Percentiles rank a stretch among this genome's conserved stretches.
Conservation (phyloP, 345 rosid species). For the Salix brachista region DNA sequence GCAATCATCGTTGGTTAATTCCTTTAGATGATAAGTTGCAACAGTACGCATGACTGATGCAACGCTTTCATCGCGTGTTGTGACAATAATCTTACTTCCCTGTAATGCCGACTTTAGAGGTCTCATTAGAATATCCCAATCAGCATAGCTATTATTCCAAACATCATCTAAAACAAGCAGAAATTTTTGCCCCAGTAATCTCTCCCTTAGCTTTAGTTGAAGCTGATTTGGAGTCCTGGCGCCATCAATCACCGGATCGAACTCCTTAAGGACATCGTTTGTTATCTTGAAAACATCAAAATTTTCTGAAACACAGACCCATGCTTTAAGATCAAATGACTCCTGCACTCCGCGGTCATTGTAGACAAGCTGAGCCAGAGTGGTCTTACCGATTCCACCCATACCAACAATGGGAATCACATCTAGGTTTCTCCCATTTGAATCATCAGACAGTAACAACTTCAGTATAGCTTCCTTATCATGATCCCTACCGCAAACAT, state of each 20-base stretch:
- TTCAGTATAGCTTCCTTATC: conserved; percentile 5
- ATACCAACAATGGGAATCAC: conserved; percentile 22
- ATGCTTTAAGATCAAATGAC: not conserved
- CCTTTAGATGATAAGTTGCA: not conserved
- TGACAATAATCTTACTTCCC: not conserved
- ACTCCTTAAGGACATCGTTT: not conserved
- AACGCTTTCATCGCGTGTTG: not conserved
- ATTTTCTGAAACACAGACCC: not conserved
- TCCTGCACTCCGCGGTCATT: not conserved
- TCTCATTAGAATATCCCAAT: not conserved
- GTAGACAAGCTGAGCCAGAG: conserved; percentile 3
- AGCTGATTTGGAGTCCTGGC: not conserved
- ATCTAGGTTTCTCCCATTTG: not conserved
- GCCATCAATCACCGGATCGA: not conserved
- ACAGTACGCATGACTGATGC: not conserved
- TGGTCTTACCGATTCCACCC: conserved; percentile 8
- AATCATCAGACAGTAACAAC: not conserved
- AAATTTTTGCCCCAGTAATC: not conserved
- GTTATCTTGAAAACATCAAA: not conserved
- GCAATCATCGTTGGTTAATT: not conserved
- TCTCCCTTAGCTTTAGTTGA: not conserved
- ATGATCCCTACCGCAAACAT: conserved; percentile 18
- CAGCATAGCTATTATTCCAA: not conserved
- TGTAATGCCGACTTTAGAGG: not conserved
- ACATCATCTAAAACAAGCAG: conserved; percentile 10